Base-by-base conservation (phyloP, 1,284 basidiomycete species). In the Apiotrichum akiyoshidainum region DNA sequence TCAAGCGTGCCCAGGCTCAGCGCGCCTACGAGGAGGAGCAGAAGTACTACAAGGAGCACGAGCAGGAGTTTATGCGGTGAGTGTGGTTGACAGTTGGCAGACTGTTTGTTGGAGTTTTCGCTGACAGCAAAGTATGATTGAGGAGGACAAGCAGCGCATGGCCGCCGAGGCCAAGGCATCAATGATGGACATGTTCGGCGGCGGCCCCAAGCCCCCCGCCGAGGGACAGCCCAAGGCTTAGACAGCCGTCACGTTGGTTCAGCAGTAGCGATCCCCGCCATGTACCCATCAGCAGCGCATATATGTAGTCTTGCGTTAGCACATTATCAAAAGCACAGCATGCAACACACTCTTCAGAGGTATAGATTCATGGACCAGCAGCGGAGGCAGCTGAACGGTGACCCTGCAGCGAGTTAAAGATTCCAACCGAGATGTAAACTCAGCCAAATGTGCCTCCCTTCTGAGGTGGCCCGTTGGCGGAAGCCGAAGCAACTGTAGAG, bases 1-100 rank as follows among this genome's bases (percentile, higher is more conserved):
- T 86, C 70, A 93, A 94, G 75, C 88, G 95, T 12, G 82, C 83
- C 44, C 88, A 95, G 69, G 92, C 91, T 9, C 92, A 97, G 73
- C 79, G 82, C 58, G 84, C 85, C 53, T 98, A 96, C 77, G 79
- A 82, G 63, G 88, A 92, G 63, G 94, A 98, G 74, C 88, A 90
- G 72, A 88, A 89, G 64, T 96, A 92, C 78, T 87, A 95, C 73
- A 80, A 80, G 44, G 83, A 88, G 54, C 88, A 98, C 77, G 88
- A 87, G 70, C 88, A 84, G 47, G 85, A 88, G 64, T 86, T 98
- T 67, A 87, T 92, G 76, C 82, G 83, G 71, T 78, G 58, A 61
- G 75, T 71, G 71, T 78, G 58, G 60, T 74, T 71, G 2, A 6
- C 13, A 16, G 12, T 3, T 31, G 26, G 7, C 26, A 31, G 26